phyloP scores from a whole-genome alignment of 2,329 filamentous ascomycete genomes.

The Dendryphion nanum region DNA sequence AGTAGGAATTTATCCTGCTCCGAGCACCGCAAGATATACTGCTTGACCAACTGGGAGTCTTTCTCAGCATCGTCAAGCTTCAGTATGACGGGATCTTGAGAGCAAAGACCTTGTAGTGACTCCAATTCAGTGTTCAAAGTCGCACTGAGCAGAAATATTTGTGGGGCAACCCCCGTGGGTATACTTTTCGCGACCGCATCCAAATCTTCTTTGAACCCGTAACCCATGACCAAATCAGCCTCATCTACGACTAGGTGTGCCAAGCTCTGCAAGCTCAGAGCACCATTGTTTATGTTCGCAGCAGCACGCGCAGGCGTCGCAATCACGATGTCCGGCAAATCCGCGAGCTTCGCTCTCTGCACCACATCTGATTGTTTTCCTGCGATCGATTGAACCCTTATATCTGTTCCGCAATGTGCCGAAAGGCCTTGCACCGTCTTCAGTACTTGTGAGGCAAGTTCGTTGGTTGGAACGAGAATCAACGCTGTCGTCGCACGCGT shows the following conservation, averaged over 20 bases:
- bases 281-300: conserved; percentile 70
- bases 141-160: conserved; percentile 91
- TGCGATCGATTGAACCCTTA: conserved; percentile 81
- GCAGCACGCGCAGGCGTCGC: conserved; percentile 85
- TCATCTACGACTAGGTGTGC: conserved; percentile 87
- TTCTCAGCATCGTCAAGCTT: conserved; percentile 81
- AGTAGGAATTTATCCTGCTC: conserved; percentile 97
- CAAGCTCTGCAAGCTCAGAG: conserved; percentile 69
- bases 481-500: conserved; percentile 70
- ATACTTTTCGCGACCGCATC: conserved; percentile 74
- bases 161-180: conserved; percentile 72
- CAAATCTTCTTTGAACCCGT: conserved; percentile 90
- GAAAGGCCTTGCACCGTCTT: conserved; percentile 75
- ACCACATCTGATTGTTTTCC: conserved; percentile 89
- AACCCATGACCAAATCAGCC: conserved; percentile 88
- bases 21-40: conserved; percentile 88
- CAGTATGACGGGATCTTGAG: conserved; percentile 73
- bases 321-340: conserved; percentile 83
- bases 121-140: conserved; percentile 88
- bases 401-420: conserved; percentile 79
- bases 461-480: conserved; percentile 89
- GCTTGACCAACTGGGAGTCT: conserved; percentile 72
- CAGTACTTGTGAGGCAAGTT: conserved; percentile 88
- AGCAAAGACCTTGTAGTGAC: conserved; percentile 80
- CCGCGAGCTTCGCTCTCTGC: conserved; percentile 80